Evolutionary conservation across 345 rosid genomes (phyloP), one percentile per base, ranked within the genome.

Genomic region (Eucalyptus fibrosa): DNA sequence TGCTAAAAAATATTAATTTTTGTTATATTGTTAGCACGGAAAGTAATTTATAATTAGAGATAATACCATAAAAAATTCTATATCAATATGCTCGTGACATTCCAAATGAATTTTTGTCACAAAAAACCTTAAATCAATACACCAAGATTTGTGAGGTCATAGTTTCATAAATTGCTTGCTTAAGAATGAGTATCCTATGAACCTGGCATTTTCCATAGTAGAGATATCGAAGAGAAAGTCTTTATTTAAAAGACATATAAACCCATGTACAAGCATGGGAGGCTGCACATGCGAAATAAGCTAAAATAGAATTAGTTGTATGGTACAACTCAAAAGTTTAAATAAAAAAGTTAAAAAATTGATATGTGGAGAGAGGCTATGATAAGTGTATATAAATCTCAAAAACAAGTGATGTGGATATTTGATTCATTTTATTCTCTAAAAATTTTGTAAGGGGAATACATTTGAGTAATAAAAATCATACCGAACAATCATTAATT

Each of bases 311-410:
- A 32, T 19, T 67, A 32, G 42, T 37, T 67, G 12, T 13, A 9
- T 2, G 10, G 7, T 5, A 69, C 44, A 9, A 32, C 19, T 18
- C 24, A 34, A 34, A 69, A 69, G 0, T 23, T 34, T 34, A 69
- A 6, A 0, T 2, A 34, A 69, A 9, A 34, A 5, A 14, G 19
- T 53, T 2, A 2, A 37, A 34, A 9, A n/a, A n/a, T n/a, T 37
- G 37, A 69, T 53, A 19, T 8, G 59, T 53, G 11, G 26, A 21
- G 59, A 53, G 59, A 0, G 0, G 8, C 0, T 0, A 21, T 53
- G 59, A 0, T 0, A 53, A 53, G 59, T 24, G 62, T 34, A 5
- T 18, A 69, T 9, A 37, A 69, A 69, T 34, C 24, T 23, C 2
- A 5, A 0, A 17, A 34, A 69, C 42, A 69, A 32, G 42, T 17